Base-by-base conservation (phyloP, 495 filamentous ascomycete genomes). In the Hypoxylon trugodes region DNA sequence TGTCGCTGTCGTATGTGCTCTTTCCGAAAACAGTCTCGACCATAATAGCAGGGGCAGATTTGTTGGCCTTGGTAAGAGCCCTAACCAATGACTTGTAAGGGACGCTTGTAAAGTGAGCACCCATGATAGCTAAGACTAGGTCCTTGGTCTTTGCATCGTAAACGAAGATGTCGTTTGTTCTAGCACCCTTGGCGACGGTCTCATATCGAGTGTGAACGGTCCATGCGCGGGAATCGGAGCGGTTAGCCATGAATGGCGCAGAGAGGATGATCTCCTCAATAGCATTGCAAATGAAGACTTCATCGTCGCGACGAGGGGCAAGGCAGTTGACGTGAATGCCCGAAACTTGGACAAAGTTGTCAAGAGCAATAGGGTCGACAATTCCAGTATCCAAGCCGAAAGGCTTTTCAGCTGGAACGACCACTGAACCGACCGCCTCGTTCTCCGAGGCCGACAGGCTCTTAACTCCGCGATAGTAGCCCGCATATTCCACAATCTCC, bases 261-360 rank as follows among this genome's bases (percentile, higher is more conserved):
- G 43, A 47, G 16, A 47, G 32, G 4, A 47, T 47, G 24, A 47
- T 16, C 32, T 47, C 43, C 25, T 47, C 43, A 2, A 47, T 26
- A 2, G 43, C 43, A 3, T 24, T 47, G 32, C 43, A 47, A 24
- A 47, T 47, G 25, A 47, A 47, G 9, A 47, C 43, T 30, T 47
- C 43, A 9, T 47, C 43, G 4, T 30, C 25, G 24, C 32, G 28
- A 16, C 43, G 12, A n/a, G 10, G 24, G n/a, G 43, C 28, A 18
- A 47, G 32, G 15, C 43, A 47, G 15, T 47, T 47, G 7, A 47
- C 43, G 19, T 47, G 43, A 9, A 47, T 47, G 12, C 43, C 43
- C 10, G 43, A 24, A 18, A 47, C 43, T 47, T 47, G 43, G n/a
- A 47, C 24, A 13, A 47, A 47, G 13, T 47, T 47, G 6, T 47